Evolutionary conservation across 2,329 filamentous ascomycete genomes (phyloP), one percentile per base, ranked within the genome.

Genomic region (Chrysoporthe deuterocubensis): DNA sequence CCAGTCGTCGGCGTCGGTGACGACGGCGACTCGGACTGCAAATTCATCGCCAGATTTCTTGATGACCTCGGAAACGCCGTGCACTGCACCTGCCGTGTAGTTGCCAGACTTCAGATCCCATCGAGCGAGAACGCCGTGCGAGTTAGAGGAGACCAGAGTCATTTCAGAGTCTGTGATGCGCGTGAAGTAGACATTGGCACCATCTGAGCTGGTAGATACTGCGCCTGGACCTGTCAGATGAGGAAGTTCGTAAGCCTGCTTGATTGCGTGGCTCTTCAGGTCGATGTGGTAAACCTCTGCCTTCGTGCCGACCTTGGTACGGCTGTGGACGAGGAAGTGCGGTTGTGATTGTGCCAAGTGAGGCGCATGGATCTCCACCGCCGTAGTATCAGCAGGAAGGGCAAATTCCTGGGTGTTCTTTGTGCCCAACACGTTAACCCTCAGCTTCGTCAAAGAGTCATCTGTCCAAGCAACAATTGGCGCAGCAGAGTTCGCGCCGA

Each of bases 271-370:
- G 68, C 84, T 90, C 79, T 90, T 90, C 63, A 92, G 78, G 72
- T 97, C 87, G 68, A 96, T 86, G 74, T 97, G 93, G 75, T 91
- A 97, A 42, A 98, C 90, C 70, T 96, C 91, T 3, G 91, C 95
- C 82, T 92, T 93, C 75, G 94, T 92, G 21, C 89, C 89, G 2
- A 82, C 82, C 46, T 83, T 83, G 0, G 92, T 92, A 73, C 90
- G 85, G 73, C 89, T 93, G 73, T 97, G 92, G 5, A 97, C 91
- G 43, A 97, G 82, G 81, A 97, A 96, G 80, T 97, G 93, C 48
- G 93, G 84, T 58, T 89, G 84, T 4, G 92, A 90, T 74, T 92
- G 91, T 42, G 88, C 80, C 66, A 90, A 84, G 71, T 89, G 89
- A 18, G 93, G 91, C 0, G 92, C 92, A 75, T 96, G 92, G 32